Evolutionary conservation across 2,329 filamentous ascomycete species (phyloP).

Genomic region (Claviceps sp.): DNA sequence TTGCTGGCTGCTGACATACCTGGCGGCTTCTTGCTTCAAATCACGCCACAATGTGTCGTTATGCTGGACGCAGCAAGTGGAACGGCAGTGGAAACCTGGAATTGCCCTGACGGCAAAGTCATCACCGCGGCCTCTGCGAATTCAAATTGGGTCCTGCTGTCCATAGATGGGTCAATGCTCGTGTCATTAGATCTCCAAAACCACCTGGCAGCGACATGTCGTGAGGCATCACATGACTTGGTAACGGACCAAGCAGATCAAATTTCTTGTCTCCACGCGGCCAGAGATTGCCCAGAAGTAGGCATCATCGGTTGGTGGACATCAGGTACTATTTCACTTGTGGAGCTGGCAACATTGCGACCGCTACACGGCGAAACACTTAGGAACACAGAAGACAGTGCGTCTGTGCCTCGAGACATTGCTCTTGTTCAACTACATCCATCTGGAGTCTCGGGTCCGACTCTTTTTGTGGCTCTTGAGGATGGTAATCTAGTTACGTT

Average conservation of each 20-base stretch:
- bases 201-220: slow-evolving; percentile 43
- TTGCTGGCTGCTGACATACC: slow-evolving; percentile 55
- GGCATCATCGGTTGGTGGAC: slow-evolving; percentile 84
- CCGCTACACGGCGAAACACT: slow-evolving; percentile 52
- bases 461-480: slow-evolving; percentile 78
- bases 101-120: slow-evolving; percentile 29
- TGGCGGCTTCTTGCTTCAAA: slow-evolving; percentile 55
- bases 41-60: slow-evolving; percentile 51
- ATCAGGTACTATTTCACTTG: slow-evolving; percentile 62
- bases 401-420: slow-evolving; percentile 72
- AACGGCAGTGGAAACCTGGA: slow-evolving; percentile 45
- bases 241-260: slow-evolving; percentile 41
- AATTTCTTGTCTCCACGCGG: slow-evolving; percentile 71
- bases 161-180: slow-evolving; percentile 60
- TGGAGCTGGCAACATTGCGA: slow-evolving; percentile 53
- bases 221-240: slow-evolving; percentile 42
- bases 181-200: slow-evolving; percentile 52
- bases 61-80: slow-evolving; percentile 49
- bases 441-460: slow-evolving; percentile 43
- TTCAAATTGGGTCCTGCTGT: slow-evolving; percentile 53
- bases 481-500: slow-evolving; percentile 87
- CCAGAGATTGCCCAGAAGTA: slow-evolving; percentile 45
- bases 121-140: slow-evolving; percentile 76
- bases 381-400: slow-evolving; percentile 45
- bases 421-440: slow-evolving; percentile 67